These are phyloP conservation scores for Lepidium aucheri DNA, from an alignment of 345 rosid genomes.

Conservation along the genomic window DNA sequence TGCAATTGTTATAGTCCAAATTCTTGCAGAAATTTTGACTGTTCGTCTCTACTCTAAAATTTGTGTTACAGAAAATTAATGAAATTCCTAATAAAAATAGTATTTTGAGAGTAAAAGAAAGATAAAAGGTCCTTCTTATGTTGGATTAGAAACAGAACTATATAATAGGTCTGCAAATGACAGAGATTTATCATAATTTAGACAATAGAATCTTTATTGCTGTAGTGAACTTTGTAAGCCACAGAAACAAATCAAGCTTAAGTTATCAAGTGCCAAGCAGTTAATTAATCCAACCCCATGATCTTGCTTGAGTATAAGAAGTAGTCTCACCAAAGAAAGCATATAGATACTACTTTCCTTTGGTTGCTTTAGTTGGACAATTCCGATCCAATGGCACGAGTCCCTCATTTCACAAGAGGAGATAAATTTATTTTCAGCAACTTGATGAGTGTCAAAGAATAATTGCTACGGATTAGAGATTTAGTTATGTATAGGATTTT, in stretches of 20 bases:
- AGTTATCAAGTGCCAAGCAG: neutral
- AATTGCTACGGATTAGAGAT: too few species aligned
- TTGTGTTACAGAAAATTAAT: slow-evolving; percentile 42
- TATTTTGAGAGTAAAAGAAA: neutral
- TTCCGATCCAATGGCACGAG: neutral
- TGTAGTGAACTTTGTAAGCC: neutral
- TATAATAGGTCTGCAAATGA: neutral
- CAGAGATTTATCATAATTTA: neutral
- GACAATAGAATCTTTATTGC: neutral
- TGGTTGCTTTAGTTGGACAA: slow-evolving; percentile 8
- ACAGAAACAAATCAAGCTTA: neutral
- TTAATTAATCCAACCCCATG: too few species aligned
- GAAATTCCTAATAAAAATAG: neutral
- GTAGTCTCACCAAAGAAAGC: slow-evolving; percentile 62
- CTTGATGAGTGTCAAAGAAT: too few species aligned
- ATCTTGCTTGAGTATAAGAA: slow-evolving; percentile 55
- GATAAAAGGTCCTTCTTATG: neutral
- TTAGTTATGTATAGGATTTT: too few species aligned
- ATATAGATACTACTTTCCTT: slow-evolving; percentile 20
- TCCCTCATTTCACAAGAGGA: slow-evolving; percentile 6
- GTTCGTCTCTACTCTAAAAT: slow-evolving; percentile 23
- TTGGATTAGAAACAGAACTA: neutral
- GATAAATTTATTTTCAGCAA: neutral
- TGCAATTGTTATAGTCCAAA: too few species aligned
- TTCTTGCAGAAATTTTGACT: neutral